Conservation (phyloP, 139 green algal species). For the Picochlorum sp. region DNA sequence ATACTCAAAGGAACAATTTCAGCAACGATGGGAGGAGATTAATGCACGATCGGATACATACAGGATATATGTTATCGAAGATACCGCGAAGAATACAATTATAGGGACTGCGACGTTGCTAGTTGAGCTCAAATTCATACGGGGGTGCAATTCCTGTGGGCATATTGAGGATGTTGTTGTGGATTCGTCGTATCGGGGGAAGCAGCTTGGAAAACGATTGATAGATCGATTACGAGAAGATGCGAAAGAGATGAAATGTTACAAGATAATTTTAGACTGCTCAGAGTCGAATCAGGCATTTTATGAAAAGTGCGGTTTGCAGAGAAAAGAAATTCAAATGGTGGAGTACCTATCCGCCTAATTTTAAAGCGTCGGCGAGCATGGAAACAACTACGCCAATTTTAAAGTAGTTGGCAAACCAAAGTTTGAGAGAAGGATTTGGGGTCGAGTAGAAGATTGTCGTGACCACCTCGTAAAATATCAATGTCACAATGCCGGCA, state of each 20-base stretch:
- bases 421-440: constrained; percentile 18
- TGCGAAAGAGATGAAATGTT: constrained; percentile 56
- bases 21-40: constrained; percentile 28
- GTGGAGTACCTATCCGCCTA: constrained; percentile 52
- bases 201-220: constrained; percentile 66
- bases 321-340: constrained; percentile 89
- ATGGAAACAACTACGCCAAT: constrained; percentile 40
- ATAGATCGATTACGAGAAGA: constrained; percentile 49
- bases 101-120: constrained; percentile 70
- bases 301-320: constrained; percentile 85
- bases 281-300: constrained; percentile 77
- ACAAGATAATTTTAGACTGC: constrained; percentile 96
- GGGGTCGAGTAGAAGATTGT: constrained; percentile 26
- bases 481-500: constrained; percentile 42
- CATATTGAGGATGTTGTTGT: constrained; percentile 95
- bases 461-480: constrained; percentile 44
- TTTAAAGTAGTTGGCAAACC: constrained; percentile 57
- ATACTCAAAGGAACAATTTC: constrained; percentile 40
- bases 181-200: constrained; percentile 49
- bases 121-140: constrained; percentile 85
- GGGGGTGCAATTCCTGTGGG: constrained; percentile 63
- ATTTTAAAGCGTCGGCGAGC: constrained; percentile 56
- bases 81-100: constrained; percentile 30
- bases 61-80: constrained; percentile 51
- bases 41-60: constrained; percentile 28